Base-by-base conservation (phyloP, 768 basidiomycete genomes). In the Lentinula guzmanii region DNA sequence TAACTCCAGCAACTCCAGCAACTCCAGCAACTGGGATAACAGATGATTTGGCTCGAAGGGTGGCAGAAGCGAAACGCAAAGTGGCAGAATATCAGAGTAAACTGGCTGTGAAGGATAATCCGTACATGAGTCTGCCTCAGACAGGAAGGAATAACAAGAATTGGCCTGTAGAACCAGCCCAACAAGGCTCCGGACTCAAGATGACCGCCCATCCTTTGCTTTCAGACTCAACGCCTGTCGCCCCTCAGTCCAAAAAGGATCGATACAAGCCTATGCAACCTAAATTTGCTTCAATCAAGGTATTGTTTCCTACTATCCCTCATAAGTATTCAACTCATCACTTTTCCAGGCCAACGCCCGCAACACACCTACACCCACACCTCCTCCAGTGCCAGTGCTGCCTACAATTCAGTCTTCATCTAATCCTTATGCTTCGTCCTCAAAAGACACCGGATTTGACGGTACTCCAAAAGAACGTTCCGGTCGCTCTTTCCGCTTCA, bases 211-310 rank as follows among this genome's bases (percentile, higher is more conserved):
- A 95, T 71, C 93, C 93, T 2, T 77, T 95, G 24, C 73, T 96
- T 28, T 79, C 95, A 41, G 92, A 94, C 50, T 81, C 77, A 4
- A 82, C 87, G 0, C 77, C 83, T 6, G 68, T 75, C 2, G 75
- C 80, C 3, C 82, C 81, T 2, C 87, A 87, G 73, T 87, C 87
- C 31, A 91, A 91, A 75, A 93, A 95, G 72, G 93, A 97, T 72
- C 77, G 90, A 63, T 97, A 97, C 75, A 96, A 95, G 71, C 94
- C 96, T 16, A 98, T 99, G 95, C 95, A 95, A 65, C 97, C 97
- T 54, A 99, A 99, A 74, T 99, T 98, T 72, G 92, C 95, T 0
- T 93, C 93, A 3, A 95, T 96, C 73, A 94, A 90, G 78, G 92
- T 88, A 18, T 52, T 77, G 66, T 35, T 50, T 11, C 28, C 28